Percentiles rank a stretch among this genome's conserved stretches.
These are phyloP conservation scores for Alternaria alternata DNA, from an alignment of 2,329 filamentous ascomycete species.

Conservation along the genomic window DNA sequence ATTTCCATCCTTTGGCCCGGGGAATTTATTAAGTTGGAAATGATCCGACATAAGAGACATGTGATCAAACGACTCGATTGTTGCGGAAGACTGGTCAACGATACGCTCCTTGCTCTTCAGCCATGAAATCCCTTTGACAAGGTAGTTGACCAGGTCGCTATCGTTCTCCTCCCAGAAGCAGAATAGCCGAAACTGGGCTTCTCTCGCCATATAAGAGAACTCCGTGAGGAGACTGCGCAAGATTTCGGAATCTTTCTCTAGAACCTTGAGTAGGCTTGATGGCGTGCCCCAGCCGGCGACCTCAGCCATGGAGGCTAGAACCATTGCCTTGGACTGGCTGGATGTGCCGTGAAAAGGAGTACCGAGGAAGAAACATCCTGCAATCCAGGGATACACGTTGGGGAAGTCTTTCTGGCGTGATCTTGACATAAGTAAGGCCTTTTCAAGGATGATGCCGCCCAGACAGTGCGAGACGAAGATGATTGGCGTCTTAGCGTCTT, in stretches of 20 bases:
- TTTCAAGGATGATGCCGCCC: slow-evolving; percentile 38
- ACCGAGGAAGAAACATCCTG: slow-evolving; percentile 33
- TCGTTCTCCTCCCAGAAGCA: slow-evolving; percentile 34
- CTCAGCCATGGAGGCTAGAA: slow-evolving; percentile 30
- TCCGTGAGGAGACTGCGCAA: slow-evolving; percentile 24
- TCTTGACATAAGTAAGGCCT: slow-evolving; percentile 26
- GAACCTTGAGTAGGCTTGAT: slow-evolving; percentile 24
- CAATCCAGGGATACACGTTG: slow-evolving; percentile 31
- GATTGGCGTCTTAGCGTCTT: slow-evolving; percentile 33
- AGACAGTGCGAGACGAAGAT: slow-evolving; percentile 43
- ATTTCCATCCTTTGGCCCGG: slow-evolving; percentile 35
- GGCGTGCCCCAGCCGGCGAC: slow-evolving; percentile 25
- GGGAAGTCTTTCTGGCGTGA: slow-evolving; percentile 26
- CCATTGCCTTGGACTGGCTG: slow-evolving; percentile 27
- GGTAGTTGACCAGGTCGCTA: slow-evolving; percentile 25
- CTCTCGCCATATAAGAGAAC: slow-evolving; percentile 24
- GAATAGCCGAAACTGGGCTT: slow-evolving; percentile 30
- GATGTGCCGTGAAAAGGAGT: slow-evolving; percentile 31
- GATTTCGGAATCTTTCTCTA: slow-evolving; percentile 29
- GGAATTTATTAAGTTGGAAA: slow-evolving; percentile 43
- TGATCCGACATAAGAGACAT: slow-evolving; percentile 38
- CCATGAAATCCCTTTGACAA: slow-evolving; percentile 21
- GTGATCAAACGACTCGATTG: slow-evolving; percentile 31
- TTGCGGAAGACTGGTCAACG: slow-evolving; percentile 40
- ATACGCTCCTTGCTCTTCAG: slow-evolving; percentile 34